Evolutionary conservation across 225 moss, liverwort and hornwort species (phyloP), one percentile per base, ranked within the genome.

Genomic region (Sphagnum tenellum): DNA sequence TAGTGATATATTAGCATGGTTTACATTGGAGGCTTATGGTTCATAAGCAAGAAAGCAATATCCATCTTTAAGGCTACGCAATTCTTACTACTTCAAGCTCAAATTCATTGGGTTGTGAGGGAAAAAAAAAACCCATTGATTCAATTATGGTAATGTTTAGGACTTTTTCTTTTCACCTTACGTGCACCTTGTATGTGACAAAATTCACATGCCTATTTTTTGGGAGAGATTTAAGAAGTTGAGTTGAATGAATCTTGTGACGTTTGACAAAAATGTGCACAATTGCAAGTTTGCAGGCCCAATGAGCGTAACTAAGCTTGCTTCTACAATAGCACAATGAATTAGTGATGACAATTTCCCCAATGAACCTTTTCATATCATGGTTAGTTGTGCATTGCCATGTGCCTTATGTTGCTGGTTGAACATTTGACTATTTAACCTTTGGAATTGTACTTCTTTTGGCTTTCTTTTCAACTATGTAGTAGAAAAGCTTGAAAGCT

Each of bases 241-340:
- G 52, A 9, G 9, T 9, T 29, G 0, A 29, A 29, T 29, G 1
- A 52, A 52, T 9, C 6, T 5, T 9, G 9, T 5, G 52, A 2
- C 7, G 2, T 5, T 52, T 9, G 2, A 52, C 7, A 5, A 9
- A 5, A 9, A 9, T 52, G 29, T 52, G 52, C 9, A 9, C 52
- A 9, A 9, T 5, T 52, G 14, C 7, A 61, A 9, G 47, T 61
- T 57, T 50, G 71, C 93, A 98, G 93, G 93, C 45, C 87, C 93
- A 12, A 93, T 93, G 76, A 98, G 98, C 85, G 81, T 98, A 68
- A 98, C 93, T 47, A 93, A 98, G 79, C 90, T 98, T 45, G 90
- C 93, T 78, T 98, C 98, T 57, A 86, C 84, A 68, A 93, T 98
- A 79, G 86, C 88, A 60, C 89, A 93, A 67, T 90, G 90, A 64